Base-by-base conservation (phyloP, 495 filamentous ascomycete species). In the Penicillium arizonense region DNA sequence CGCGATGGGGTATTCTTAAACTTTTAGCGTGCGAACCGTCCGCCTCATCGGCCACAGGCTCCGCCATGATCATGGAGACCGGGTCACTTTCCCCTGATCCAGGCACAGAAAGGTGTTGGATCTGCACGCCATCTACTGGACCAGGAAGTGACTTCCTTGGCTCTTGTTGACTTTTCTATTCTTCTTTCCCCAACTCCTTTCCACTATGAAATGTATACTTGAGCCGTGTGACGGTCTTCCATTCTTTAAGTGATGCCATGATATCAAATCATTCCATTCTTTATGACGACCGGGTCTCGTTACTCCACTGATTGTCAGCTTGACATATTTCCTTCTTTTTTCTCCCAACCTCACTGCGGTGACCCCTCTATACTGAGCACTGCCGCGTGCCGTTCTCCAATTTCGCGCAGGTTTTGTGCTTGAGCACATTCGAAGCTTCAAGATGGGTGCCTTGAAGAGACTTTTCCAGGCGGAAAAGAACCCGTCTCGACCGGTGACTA, bases 381-480 rank as follows among this genome's bases (percentile, higher is more conserved):
- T 13, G 11, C 14, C 42, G 30, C 12, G 26, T 9, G 21, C 35
- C 43, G 20, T 45, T 24, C 36, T 36, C 33, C 37, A 34, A 40
- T 50, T 40, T 39, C 38, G 38, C 47, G 2, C 47, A 38, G 20
- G 32, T 44, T 28, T 44, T 53, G 41, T 51, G 39, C 44, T 48
- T 42, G 28, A 50, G 30, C 37, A 38, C 16, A 20, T 24, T 36
- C 33, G 40, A 43, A 38, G 9, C 28, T 52, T 42, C 53, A 68
- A 50, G 5, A 75, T 76, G 71, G 73, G 69, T 44, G 64, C 55
- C 32, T 49, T 76, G 36, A 71, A 62, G 57, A 71, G 64, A 24
- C 55, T 76, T 8, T 76, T 76, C 38, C 62, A 64, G 14, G 36
- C 61, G 40, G 71, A 73, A n/a, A 68, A 61, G 47, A 24, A 45